Conservation (phyloP, 805 yeast genomes). For the Kodamaea restingae region DNA sequence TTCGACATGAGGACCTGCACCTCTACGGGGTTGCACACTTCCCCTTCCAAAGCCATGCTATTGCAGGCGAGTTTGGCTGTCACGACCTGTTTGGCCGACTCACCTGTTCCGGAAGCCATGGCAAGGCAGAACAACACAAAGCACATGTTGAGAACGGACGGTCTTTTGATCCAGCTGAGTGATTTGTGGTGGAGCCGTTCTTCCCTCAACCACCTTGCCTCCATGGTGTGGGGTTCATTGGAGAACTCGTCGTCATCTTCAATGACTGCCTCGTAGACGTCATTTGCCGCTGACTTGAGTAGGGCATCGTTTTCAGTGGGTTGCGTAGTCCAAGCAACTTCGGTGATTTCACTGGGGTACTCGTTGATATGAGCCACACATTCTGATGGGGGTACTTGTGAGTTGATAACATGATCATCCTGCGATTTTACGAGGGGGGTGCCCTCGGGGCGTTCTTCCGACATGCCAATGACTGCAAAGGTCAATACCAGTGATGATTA, state of each 20-base stretch:
- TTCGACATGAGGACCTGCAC: constrained; percentile 43
- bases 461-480: too few relatives aligned
- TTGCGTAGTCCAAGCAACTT: background rate
- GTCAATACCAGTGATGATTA: too few relatives aligned
- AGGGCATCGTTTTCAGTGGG: constrained; percentile 1
- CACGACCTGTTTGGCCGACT: constrained; percentile 39
- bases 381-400: background rate
- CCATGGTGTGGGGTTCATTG: constrained; percentile 35
- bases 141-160: constrained; percentile 51
- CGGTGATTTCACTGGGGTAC: background rate
- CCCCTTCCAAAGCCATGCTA: constrained; percentile 13
- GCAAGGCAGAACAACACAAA: constrained; percentile 39
- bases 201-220: constrained; percentile 41
- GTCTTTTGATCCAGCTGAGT: constrained; percentile 55
- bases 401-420: too few relatives aligned
- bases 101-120: constrained; percentile 36
- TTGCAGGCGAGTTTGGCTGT: constrained; percentile 29
- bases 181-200: constrained; percentile 22
- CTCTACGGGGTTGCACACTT: constrained; percentile 27
- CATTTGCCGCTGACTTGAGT: constrained; percentile 30
- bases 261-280: constrained; percentile 40
- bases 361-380: background rate
- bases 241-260: constrained; percentile 32
- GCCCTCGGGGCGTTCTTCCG: too few relatives aligned
- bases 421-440: too few relatives aligned